Evolutionary conservation across 2,329 filamentous ascomycete genomes (phyloP).

Genomic region (Cladosporium sp.): DNA sequence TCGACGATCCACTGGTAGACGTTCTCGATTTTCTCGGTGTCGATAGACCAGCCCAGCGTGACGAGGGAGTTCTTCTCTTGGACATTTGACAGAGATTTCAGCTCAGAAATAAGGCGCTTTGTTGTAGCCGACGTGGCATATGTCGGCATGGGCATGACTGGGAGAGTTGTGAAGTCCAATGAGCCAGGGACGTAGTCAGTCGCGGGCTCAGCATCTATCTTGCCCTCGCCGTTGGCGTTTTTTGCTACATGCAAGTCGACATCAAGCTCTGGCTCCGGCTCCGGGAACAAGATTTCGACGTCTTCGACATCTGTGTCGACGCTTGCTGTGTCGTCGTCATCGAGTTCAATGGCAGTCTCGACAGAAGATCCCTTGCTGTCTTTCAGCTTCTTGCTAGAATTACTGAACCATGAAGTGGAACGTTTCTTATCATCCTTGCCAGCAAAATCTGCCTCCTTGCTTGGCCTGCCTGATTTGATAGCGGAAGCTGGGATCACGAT

Average conservation of each 20-base stretch:
- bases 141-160: constrained; percentile 62
- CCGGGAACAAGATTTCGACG: constrained; percentile 40
- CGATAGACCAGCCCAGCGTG: constrained; percentile 81
- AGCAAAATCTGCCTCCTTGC: constrained; percentile 19
- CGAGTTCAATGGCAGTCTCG: constrained; percentile 39
- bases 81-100: constrained; percentile 62
- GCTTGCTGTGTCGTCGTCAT: constrained; percentile 46
- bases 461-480: constrained; percentile 45
- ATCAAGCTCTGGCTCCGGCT: constrained; percentile 23
- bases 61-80: constrained; percentile 63
- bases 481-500: constrained; percentile 57
- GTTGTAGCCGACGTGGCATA: constrained; percentile 65
- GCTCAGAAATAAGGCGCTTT: constrained; percentile 63
- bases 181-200: constrained; percentile 65
- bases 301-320: constrained; percentile 54
- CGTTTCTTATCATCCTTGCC: constrained; percentile 8
- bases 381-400: constrained; percentile 29
- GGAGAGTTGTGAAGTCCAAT: constrained; percentile 62
- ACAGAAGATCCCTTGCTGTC: constrained; percentile 25
- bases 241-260: neutral
- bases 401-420: neutral
- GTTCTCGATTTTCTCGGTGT: constrained; percentile 65
- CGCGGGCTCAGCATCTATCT: neutral
- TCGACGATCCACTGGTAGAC: constrained; percentile 92
- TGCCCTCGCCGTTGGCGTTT: neutral